phyloP scores from a whole-genome alignment of 164 flowering plant genomes.

The Magnolia changhungtana region DNA sequence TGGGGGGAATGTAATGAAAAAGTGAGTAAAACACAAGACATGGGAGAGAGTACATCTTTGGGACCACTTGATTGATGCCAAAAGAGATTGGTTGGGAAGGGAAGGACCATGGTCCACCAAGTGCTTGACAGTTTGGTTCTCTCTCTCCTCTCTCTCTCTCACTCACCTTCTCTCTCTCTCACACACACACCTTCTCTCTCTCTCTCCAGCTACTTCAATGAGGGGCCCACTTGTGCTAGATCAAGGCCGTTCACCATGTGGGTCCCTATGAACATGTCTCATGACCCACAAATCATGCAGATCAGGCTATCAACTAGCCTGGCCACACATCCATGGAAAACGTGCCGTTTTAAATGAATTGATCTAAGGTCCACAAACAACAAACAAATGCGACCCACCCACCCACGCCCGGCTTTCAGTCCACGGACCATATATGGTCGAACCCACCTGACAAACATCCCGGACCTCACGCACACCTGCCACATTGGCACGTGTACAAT shows the following conservation, averaged over 20 bases:
- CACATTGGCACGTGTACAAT: too few relatives aligned
- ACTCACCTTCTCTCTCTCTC: background rate
- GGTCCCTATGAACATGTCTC: too few relatives aligned
- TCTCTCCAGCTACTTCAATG: background rate
- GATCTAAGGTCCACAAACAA: too few relatives aligned
- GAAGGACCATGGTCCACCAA: slow-evolving; percentile 1
- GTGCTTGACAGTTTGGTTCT: background rate
- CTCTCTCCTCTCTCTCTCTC: background rate
- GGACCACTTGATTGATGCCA: slow-evolving; percentile 10
- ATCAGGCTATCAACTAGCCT: too few relatives aligned
- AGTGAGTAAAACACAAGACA: background rate
- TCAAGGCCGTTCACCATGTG: background rate
- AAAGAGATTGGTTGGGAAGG: background rate
- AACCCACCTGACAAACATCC: too few relatives aligned
- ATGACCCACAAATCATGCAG: too few relatives aligned
- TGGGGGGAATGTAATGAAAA: slow-evolving; percentile 8
- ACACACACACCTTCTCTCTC: background rate
- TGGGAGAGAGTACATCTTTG: slow-evolving; percentile 3
- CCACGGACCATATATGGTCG: too few relatives aligned
- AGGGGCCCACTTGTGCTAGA: background rate
- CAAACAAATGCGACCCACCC: too few relatives aligned
- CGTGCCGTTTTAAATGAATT: too few relatives aligned
- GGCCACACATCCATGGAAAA: too few relatives aligned
- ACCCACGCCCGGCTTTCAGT: too few relatives aligned
- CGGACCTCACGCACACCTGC: too few relatives aligned